Evolutionary conservation across 139 green algal species (phyloP), one percentile per base, ranked within the genome.

Genomic region (Pseudopediastrum boryanum): DNA sequence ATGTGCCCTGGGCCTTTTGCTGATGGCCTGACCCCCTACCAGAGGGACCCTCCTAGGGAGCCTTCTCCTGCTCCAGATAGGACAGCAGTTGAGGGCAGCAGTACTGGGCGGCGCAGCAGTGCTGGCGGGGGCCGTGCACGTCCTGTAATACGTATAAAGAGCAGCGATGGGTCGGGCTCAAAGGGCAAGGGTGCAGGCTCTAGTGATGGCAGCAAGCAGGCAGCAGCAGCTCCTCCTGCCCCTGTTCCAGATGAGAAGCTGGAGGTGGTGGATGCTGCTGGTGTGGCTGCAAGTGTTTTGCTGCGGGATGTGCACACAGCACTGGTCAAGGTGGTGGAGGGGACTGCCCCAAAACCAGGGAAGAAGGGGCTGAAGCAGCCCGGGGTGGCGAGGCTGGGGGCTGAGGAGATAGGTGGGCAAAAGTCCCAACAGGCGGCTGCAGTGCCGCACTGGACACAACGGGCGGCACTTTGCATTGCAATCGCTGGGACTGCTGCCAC

Each of bases 241-340:
- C n/a, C n/a, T n/a, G n/a, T n/a, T n/a, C 56, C 39, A 44, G 71
- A 58, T 2, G 38, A 78, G 2, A 27, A 70, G 39, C 23, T 33
- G 71, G 16, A 44, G 31, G 52, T 43, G 4, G 35, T 59, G 64
- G 43, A 76, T 39, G 36, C 51, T 38, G 64, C 48, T 13, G 64
- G 38, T 12, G 73, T 61, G 19, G 73, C 73, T 12, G 73, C 73
- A 36, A 44, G 39, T 31, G 56, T 90, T 31, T 64, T 96, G 69
- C 81, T 95, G 81, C 84, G 92, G 2, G 92, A 96, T 68, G 36
- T 95, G 38, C 88, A 93, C 73, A 82, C 73, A 23, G 86, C 81
- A 1, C 68, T 96, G 71, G 72, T 93, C 78, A 67, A 78, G 2
- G 70, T 85, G 42, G 41, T 89, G 35, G 77, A 89, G 19, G 86